phyloP scores from a whole-genome alignment of 1,284 basidiomycete species.

The Ganoderma sp. region DNA sequence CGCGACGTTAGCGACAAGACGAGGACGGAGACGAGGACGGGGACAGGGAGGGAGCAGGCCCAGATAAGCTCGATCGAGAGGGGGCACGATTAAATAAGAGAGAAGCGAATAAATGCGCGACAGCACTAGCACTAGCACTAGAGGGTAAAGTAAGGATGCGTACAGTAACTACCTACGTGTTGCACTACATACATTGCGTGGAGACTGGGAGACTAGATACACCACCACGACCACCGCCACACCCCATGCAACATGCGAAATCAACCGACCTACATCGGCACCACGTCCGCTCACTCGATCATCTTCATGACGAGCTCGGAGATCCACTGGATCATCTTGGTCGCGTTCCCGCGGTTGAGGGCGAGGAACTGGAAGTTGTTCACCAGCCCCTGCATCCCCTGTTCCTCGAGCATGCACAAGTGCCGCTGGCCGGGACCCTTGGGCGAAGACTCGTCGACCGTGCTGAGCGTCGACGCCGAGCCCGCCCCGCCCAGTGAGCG shows the following conservation, averaged over 20 bases:
- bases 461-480: slow-evolving; percentile 70
- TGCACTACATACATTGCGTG: slow-evolving; percentile 24
- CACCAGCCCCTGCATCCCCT: slow-evolving; percentile 73
- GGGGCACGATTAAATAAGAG: neutral
- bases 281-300: slow-evolving; percentile 44
- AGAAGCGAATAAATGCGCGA: slow-evolving; percentile 8
- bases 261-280: neutral
- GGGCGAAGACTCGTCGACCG: slow-evolving; percentile 57
- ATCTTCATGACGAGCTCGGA: slow-evolving; percentile 66
- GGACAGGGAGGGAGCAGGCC: neutral
- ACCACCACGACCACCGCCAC: neutral
- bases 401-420: slow-evolving; percentile 66
- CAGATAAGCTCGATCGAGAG: neutral
- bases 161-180: slow-evolving; percentile 16
- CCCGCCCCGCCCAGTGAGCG: slow-evolving; percentile 44
- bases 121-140: slow-evolving; percentile 7
- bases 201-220: slow-evolving; percentile 12
- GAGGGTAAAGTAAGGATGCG: slow-evolving; percentile 17
- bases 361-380: slow-evolving; percentile 73
- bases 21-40: neutral
- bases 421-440: slow-evolving; percentile 51
- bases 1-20: neutral
- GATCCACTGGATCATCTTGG: slow-evolving; percentile 76
- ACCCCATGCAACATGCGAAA: neutral
- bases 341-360: slow-evolving; percentile 58